phyloP scores from a whole-genome alignment of 805 yeast genomes.

The Barnettozyma siamensis region DNA sequence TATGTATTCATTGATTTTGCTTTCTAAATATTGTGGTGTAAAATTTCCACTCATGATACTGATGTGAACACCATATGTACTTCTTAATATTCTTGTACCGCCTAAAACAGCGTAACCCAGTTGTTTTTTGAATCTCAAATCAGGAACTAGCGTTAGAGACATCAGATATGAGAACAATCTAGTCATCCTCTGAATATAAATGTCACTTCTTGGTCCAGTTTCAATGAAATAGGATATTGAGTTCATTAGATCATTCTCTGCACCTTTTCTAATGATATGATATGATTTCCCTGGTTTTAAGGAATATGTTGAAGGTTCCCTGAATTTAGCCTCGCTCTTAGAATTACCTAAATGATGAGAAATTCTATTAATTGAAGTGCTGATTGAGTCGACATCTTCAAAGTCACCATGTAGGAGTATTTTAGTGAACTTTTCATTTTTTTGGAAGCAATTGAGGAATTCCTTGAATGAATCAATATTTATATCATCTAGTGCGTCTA shows the following conservation, averaged over 20 bases:
- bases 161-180: slow-evolving; percentile 42
- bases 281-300: slow-evolving; percentile 34
- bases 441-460: slow-evolving; percentile 27
- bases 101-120: slow-evolving; percentile 59
- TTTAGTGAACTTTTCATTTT: slow-evolving; percentile 30
- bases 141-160: slow-evolving; percentile 37
- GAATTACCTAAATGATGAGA: slow-evolving; percentile 23
- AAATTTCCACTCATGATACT: slow-evolving; percentile 48
- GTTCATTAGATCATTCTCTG: slow-evolving; percentile 44
- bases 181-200: slow-evolving; percentile 34
- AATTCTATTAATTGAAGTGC: slow-evolving; percentile 22
- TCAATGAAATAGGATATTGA: slow-evolving; percentile 52
- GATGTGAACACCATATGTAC: slow-evolving; percentile 53
- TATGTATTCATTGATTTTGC: slow-evolving; percentile 44
- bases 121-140: slow-evolving; percentile 49
- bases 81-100: slow-evolving; percentile 46
- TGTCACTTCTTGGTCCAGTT: slow-evolving; percentile 42
- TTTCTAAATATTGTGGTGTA: slow-evolving; percentile 35
- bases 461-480: slow-evolving; percentile 31
- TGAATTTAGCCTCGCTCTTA: neutral
- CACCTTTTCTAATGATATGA: slow-evolving; percentile 29
- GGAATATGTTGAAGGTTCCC: slow-evolving; percentile 34
- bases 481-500: slow-evolving; percentile 48
- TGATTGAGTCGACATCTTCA: slow-evolving; percentile 19
- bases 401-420: slow-evolving; percentile 49